phyloP scores from a whole-genome alignment of 129 eudicot genomes.

The Flaveria linearis region DNA sequence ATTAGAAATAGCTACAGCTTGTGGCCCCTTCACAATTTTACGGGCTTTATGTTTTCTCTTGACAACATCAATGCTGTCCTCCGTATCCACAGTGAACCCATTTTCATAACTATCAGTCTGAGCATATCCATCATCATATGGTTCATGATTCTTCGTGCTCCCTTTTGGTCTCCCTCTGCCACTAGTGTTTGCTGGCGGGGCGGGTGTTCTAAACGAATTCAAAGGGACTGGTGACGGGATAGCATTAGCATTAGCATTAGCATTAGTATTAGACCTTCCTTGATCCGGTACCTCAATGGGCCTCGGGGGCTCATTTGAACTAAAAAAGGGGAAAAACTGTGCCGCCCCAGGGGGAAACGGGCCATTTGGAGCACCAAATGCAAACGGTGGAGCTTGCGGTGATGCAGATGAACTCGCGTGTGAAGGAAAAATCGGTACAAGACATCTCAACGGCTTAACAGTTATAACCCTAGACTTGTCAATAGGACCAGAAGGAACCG shows the following conservation, averaged over 20 bases:
- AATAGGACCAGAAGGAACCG: conserved; percentile 36
- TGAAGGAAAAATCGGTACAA: conserved; percentile 49
- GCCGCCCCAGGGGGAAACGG: conserved; percentile 57
- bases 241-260: conserved; percentile 28
- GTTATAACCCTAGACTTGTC: conserved; percentile 51
- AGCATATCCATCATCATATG: conserved; percentile 35
- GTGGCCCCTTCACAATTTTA: conserved; percentile 30
- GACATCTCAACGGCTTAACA: conserved; percentile 56
- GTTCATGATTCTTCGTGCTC: conserved; percentile 35
- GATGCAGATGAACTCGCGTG: conserved; percentile 32
- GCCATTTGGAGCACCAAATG: conserved; percentile 47
- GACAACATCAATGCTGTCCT: conserved; percentile 32
- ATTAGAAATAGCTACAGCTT: conserved; percentile 30
- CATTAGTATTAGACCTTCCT: conserved; percentile 20
- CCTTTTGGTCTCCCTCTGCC: conserved; percentile 37
- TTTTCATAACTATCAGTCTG: conserved; percentile 32
- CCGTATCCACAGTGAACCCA: conserved; percentile 38
- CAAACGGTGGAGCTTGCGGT: conserved; percentile 50
- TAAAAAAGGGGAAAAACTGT: conserved; percentile 52
- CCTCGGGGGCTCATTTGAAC: conserved; percentile 29
- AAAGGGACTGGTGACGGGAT: conserved; percentile 40
- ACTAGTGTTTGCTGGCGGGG: conserved; percentile 30
- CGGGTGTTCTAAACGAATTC: conserved; percentile 32
- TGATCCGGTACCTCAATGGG: conserved; percentile 17
- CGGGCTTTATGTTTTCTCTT: conserved; percentile 44